Evolutionary conservation across 73 alveolate species (phyloP), one percentile per base, ranked within the genome.

Genomic region (Paramecium pentaurelia): DNA sequence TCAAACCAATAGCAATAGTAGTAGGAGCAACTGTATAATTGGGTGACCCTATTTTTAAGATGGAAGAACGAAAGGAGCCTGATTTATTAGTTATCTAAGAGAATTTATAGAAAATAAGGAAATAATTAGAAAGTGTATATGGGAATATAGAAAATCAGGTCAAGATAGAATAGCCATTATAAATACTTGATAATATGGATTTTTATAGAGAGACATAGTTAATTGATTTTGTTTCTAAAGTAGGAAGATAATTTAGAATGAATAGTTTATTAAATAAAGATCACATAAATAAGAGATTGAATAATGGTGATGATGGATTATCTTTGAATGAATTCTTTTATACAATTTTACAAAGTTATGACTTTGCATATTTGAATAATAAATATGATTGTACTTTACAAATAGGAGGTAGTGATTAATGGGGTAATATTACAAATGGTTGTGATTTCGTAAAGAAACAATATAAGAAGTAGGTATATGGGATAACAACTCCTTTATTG

Each of bases 401-500:
- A 60, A 60, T 60, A 27, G 77, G 77, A 60, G 77, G 77, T 2
- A 60, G 77, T 92, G 96, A 93, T 83, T 84, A 93, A 42, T 93
- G 96, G 95, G 92, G 95, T 36, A 93, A 93, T 58, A 93, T 93
- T 20, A 93, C 95, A 1, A 86, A 86, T 77, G 96, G 96, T 5
- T 73, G 89, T 18, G 96, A 93, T 38, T 59, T 93, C 7, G 92
- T 93, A 36, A 93, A 30, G 20, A 60, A 34, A 30, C 1, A 71
- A 38, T 71, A 71, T 34, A 71, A 27, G 54, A 71, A 71, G 54
- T 30, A 30, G 16, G 86, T 71, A 5, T 71, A 71, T 71, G 86
- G 86, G 12, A 71, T 71, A 1, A 71, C 86, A 0, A 71, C 86
- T 30, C 86, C 86, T 34, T 38, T 71, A 14, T 71, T 71, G 14